phyloP scores from a whole-genome alignment of 768 basidiomycete genomes.

The Tylopilus sp. region DNA sequence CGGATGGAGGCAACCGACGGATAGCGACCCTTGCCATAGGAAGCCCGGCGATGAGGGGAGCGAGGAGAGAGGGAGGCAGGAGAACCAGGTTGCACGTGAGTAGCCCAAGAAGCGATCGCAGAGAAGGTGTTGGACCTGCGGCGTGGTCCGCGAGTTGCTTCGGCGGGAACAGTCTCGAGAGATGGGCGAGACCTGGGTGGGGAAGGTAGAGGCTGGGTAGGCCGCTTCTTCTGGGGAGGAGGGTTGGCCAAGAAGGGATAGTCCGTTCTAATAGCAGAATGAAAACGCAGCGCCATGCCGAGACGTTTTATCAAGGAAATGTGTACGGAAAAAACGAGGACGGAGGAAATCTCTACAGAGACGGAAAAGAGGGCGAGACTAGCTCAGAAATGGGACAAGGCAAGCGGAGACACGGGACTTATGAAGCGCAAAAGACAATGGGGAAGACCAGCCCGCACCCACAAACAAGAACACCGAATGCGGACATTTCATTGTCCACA shows the following conservation, averaged over 20 bases:
- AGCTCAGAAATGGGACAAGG: not conserved
- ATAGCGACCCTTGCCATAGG: slow-evolving; percentile 28
- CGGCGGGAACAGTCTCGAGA: slow-evolving; percentile 8
- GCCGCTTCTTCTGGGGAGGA: slow-evolving; percentile 36
- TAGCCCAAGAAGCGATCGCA: slow-evolving; percentile 59
- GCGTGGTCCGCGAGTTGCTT: slow-evolving; percentile 11
- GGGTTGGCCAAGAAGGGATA: slow-evolving; percentile 47
- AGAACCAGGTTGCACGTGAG: slow-evolving; percentile 66
- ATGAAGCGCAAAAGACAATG: slow-evolving; percentile 24
- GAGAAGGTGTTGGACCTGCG: slow-evolving; percentile 45
- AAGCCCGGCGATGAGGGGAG: slow-evolving; percentile 37
- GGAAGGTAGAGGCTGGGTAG: slow-evolving; percentile 30
- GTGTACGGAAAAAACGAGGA: slow-evolving; percentile 4
- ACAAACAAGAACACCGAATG: not conserved
- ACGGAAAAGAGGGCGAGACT: not conserved
- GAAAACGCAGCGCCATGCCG: slow-evolving; percentile 7
- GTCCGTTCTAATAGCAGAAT: slow-evolving; percentile 14
- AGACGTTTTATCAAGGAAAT: not conserved
- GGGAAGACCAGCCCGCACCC: not conserved
- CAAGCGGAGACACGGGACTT: slow-evolving; percentile 5
- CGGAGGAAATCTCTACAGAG: slow-evolving; percentile 2
- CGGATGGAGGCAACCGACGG: slow-evolving; percentile 39
- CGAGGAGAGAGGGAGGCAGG: slow-evolving; percentile 44
- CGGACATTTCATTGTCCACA: slow-evolving; percentile 11
- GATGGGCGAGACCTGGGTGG: not conserved